These are phyloP conservation scores for Angophora floribunda DNA, from an alignment of 345 rosid species.

Conservation along the genomic window DNA sequence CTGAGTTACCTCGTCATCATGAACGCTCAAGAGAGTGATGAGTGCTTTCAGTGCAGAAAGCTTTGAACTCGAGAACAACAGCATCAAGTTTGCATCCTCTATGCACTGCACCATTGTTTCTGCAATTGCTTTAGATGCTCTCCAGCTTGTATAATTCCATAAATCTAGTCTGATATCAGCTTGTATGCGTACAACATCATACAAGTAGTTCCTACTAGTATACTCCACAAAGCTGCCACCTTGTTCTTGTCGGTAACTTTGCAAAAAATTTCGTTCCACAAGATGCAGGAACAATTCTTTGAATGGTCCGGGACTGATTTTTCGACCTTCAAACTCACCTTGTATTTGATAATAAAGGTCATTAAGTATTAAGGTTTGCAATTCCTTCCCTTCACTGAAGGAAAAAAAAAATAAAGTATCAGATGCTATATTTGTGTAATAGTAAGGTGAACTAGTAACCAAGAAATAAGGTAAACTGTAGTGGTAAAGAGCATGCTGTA, in stretches of 20 bases:
- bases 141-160: constrained; percentile 88
- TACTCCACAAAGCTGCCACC: constrained; percentile 9
- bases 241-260: constrained; percentile 34
- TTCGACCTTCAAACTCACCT: constrained; percentile 90
- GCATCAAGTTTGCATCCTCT: constrained; percentile 55
- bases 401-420: constrained; percentile 6
- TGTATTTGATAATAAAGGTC: constrained; percentile 77
- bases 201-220: constrained; percentile 23
- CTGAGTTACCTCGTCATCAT: constrained; percentile 40
- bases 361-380: constrained; percentile 48
- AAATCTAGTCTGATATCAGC: constrained; percentile 49
- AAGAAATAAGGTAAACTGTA: not conserved
- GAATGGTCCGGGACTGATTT: constrained; percentile 72
- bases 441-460: not conserved
- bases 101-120: constrained; percentile 59
- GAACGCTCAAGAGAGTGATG: constrained; percentile 41
- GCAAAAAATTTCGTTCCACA: constrained; percentile 43
- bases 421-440: not conserved
- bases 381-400: constrained; percentile 66
- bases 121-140: constrained; percentile 44
- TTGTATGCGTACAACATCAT: constrained; percentile 32
- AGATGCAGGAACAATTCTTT: constrained; percentile 74
- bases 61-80: constrained; percentile 53
- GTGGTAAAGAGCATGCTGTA: not conserved
- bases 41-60: constrained; percentile 58